Conservation (phyloP, 2,329 filamentous ascomycete genomes). For the Coniochaeta ligniaria region DNA sequence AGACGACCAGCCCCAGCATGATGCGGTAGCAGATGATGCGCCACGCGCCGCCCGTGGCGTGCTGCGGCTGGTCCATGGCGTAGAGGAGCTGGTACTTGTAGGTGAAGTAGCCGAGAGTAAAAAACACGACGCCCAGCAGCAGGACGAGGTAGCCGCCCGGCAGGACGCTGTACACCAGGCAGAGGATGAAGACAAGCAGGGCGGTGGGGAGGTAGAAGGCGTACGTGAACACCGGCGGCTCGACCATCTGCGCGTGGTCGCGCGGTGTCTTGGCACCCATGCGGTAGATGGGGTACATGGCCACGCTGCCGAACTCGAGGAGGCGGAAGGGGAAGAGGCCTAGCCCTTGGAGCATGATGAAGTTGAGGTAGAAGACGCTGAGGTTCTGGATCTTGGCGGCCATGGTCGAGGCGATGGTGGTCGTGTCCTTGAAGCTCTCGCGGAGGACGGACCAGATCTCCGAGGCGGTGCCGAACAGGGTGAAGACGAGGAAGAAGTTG, state of each 20-base stretch:
- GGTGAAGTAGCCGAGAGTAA: conserved; percentile 74
- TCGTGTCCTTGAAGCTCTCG: conserved; percentile 71
- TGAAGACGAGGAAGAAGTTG: conserved; percentile 96
- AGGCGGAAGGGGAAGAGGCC: conserved; percentile 89
- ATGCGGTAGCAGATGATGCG: conserved; percentile 93
- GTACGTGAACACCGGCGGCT: conserved; percentile 86
- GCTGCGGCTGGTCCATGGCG: conserved; percentile 94
- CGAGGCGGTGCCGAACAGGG: conserved; percentile 75
- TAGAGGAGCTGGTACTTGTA: conserved; percentile 98
- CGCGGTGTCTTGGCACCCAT: conserved; percentile 80
- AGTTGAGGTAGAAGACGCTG: conserved; percentile 82
- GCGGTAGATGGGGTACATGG: conserved; percentile 72
- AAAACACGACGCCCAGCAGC: conserved; percentile 76
- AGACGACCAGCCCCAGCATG: conserved; percentile 77
- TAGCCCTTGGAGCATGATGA: conserved; percentile 89
- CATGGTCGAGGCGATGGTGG: conserved; percentile 66
- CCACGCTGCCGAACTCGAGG: conserved; percentile 80
- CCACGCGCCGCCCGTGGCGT: conserved; percentile 91
- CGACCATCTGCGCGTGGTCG: conserved; percentile 75
- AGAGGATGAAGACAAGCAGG: conserved; percentile 89
- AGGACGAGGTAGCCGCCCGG: conserved; percentile 74
- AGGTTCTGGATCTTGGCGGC: conserved; percentile 69
- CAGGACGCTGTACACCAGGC: conserved; percentile 87
- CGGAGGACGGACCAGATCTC: conserved; percentile 67
- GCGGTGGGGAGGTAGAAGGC: conserved; percentile 93